Base-by-base conservation (phyloP, 2,329 filamentous ascomycete species). In the Chaetomiaceae sp. region DNA sequence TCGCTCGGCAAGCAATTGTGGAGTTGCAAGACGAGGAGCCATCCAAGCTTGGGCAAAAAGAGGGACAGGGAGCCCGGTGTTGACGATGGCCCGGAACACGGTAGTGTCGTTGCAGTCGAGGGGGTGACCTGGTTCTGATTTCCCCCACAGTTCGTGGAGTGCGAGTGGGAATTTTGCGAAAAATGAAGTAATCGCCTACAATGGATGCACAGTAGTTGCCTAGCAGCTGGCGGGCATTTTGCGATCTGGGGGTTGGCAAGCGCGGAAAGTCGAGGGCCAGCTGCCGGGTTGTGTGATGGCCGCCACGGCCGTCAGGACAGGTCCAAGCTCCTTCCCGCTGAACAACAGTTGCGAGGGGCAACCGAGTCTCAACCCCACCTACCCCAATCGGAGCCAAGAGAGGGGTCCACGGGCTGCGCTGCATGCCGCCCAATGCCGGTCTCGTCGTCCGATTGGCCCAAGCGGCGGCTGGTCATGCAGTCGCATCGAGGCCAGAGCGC, bases 311-410 rank as follows among this genome's bases (percentile, higher is more conserved):
- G n/a, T n/a, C n/a, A n/a, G n/a, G 30, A 34, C 25, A 33, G 50
- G 50, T 50, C 53, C 51, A 53, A 55, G 53, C 58, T 59, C 51
- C 52, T 48, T 44, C 42, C 44, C 27, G 29, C 43, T 36, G 46
- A 25, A 41, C 34, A 51, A 40, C 27, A 27, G 60, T 61, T 60
- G 58, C 54, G 43, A 55, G 51, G 60, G 58, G 60, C 60, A 62
- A 62, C 60, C 27, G 25, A 9, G 14, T 27, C 21, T n/a, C 33
- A 16, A 46, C 50, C 59, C 55, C 48, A 57, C 55, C 40, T 48
- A 29, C 53, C 51, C 49, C 49, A 58, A 54, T 47, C 46, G 38
- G 48, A 45, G 27, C 13, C 37, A 30, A 50, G 21, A 34, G 42
- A 37, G 44, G 45, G 53, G 45, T 37, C 34, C 21, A 6, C 4